Percentiles rank a stretch among this genome's conserved stretches.
These are phyloP conservation scores for Annona cherimola DNA, from an alignment of 164 flowering plant species.

Conservation along the genomic window DNA sequence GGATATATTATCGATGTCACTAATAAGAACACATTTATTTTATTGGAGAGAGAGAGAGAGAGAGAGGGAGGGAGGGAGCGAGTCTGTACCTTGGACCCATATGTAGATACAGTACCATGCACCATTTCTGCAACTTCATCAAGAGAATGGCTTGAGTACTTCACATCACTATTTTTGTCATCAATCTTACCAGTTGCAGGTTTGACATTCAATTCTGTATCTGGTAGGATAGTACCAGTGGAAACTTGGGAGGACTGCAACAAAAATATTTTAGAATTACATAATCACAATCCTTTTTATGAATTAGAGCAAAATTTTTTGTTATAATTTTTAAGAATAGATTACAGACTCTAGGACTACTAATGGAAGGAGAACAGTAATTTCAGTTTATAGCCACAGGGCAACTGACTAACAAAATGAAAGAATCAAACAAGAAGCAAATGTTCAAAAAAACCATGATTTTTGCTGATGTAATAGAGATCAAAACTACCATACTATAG, in stretches of 20 bases:
- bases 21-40: too few relatives aligned
- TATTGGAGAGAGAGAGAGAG: neutral
- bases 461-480: too few relatives aligned
- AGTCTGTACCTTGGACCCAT: constrained; percentile 65
- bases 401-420: neutral
- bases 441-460: neutral
- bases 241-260: constrained; percentile 78
- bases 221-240: constrained; percentile 22
- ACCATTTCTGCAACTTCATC: constrained; percentile 96
- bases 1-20: too few relatives aligned
- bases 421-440: neutral
- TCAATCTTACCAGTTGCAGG: constrained; percentile 42
- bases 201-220: constrained; percentile 37
- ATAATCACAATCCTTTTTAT: neutral
- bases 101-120: constrained; percentile 62
- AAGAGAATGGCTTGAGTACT: constrained; percentile 77
- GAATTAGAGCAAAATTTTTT: neutral
- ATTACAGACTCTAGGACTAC: neutral
- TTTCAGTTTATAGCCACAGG: neutral
- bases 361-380: neutral
- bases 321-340: too few relatives aligned
- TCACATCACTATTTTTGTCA: constrained; percentile 61
- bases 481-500: too few relatives aligned
- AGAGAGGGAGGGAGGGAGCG: neutral
- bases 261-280: neutral